Conservation (phyloP, 148 eudicot species). For the Simmondsia chinensis region DNA sequence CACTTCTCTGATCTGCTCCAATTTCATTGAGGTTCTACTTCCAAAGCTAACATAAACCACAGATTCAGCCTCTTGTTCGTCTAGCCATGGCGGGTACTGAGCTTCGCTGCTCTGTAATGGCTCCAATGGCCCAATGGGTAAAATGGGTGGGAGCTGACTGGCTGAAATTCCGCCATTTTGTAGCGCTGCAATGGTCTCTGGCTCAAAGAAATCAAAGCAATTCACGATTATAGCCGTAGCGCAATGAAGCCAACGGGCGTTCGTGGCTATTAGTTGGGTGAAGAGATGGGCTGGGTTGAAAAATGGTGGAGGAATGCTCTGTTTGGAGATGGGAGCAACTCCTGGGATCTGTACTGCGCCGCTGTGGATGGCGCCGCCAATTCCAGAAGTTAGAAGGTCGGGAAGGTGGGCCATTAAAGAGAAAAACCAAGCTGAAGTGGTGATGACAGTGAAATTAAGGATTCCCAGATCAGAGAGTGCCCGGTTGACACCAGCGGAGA, state of each 20-base stretch:
- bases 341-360: constrained; percentile 14
- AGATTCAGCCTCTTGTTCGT: constrained; percentile 9
- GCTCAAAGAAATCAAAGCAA: constrained; percentile 19
- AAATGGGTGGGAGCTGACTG: constrained; percentile 15
- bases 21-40: constrained; percentile 21
- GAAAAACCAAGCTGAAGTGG: constrained; percentile 21
- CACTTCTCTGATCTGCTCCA: constrained; percentile 23
- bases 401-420: constrained; percentile 16
- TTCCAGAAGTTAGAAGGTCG: not conserved
- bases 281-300: constrained; percentile 9
- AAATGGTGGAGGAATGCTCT: constrained; percentile 19
- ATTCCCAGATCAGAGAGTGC: constrained; percentile 2
- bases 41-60: constrained; percentile 28
- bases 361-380: too few relatives aligned
- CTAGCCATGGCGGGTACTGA: too few relatives aligned
- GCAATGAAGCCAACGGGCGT: constrained; percentile 8
- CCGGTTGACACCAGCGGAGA: constrained; percentile 15
- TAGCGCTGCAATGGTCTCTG: constrained; percentile 17
- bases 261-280: constrained; percentile 3
- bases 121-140: constrained; percentile 20
- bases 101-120: too few relatives aligned
- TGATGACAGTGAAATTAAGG: constrained; percentile 16
- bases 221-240: constrained; percentile 17
- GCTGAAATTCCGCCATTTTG: constrained; percentile 2
- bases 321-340: constrained; percentile 7